These are phyloP conservation scores for Laguncularia racemosa DNA, from an alignment of 345 rosid genomes.

Conservation along the genomic window DNA sequence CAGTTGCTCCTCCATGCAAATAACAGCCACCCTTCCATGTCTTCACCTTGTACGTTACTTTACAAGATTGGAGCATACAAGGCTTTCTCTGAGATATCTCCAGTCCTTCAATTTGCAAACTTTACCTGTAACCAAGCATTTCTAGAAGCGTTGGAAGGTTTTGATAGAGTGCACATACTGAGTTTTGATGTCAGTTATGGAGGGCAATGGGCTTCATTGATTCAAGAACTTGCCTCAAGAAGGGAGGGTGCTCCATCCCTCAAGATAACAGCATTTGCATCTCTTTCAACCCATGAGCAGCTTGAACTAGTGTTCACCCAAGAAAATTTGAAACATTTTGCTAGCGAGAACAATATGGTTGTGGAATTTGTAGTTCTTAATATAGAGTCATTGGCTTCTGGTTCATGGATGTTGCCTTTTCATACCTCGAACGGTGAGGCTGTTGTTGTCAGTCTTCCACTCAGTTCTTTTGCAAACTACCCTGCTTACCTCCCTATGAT, in stretches of 20 bases:
- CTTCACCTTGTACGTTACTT: constrained; percentile 43
- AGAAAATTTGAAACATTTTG: constrained; percentile 64
- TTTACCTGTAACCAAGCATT: constrained; percentile 86
- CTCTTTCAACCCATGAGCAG: constrained; percentile 44
- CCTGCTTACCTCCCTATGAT: constrained; percentile 47
- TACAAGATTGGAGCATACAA: constrained; percentile 79
- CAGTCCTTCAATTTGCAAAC: constrained; percentile 73
- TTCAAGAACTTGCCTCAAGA: constrained; percentile 77
- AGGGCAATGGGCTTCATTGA: constrained; percentile 88
- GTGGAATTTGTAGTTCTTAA: constrained; percentile 60
- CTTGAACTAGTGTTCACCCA: constrained; percentile 62
- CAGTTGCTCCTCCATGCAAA: constrained; percentile 37
- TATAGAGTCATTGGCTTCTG: constrained; percentile 46
- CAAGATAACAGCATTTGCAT: constrained; percentile 63
- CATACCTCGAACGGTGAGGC: constrained; percentile 36
- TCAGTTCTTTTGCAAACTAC: constrained; percentile 42
- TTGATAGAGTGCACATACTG: constrained; percentile 57
- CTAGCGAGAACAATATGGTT: constrained; percentile 57
- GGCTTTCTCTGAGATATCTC: constrained; percentile 82
- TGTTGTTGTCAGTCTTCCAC: constrained; percentile 67
- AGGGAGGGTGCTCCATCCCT: constrained; percentile 48
- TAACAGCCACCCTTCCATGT: constrained; percentile 10
- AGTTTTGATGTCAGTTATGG: constrained; percentile 90
- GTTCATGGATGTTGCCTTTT: constrained; percentile 32
- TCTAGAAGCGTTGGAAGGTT: constrained; percentile 59